phyloP scores from a whole-genome alignment of 78 protist genomes.

The Andalucia godoyi region DNA sequence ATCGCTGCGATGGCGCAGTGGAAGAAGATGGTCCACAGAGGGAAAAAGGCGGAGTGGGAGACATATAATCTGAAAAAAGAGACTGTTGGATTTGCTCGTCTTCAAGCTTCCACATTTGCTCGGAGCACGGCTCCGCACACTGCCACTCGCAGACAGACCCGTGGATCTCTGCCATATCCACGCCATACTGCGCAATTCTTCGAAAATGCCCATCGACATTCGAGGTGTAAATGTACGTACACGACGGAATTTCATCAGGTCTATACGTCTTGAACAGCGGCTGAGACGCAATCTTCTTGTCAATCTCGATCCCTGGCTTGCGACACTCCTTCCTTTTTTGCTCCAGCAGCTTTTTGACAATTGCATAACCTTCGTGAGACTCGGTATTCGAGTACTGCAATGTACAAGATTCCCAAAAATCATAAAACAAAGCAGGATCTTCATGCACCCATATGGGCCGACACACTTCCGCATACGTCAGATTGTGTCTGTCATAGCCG shows the following conservation, averaged over 20 bases:
- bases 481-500: neutral
- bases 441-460: constrained; percentile 5
- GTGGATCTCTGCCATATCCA: neutral
- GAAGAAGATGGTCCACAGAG: too few species aligned
- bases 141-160: neutral
- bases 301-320: neutral
- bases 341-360: neutral
- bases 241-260: too few species aligned
- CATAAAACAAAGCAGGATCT: neutral
- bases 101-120: too few species aligned
- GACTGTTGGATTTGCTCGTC: too few species aligned
- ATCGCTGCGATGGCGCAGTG: too few species aligned
- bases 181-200: neutral
- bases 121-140: neutral
- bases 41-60: too few species aligned
- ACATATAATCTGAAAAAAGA: too few species aligned
- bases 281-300: too few species aligned
- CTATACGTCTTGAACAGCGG: too few species aligned
- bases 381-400: neutral
- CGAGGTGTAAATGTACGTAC: constrained; percentile 5
- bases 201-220: constrained; percentile 7
- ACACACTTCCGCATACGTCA: neutral
- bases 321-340: too few species aligned
- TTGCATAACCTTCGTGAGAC: neutral
- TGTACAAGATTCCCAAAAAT: neutral